Evolutionary conservation across 2,329 filamentous ascomycete species (phyloP).

Genomic region (Fusarium mundagurra): DNA sequence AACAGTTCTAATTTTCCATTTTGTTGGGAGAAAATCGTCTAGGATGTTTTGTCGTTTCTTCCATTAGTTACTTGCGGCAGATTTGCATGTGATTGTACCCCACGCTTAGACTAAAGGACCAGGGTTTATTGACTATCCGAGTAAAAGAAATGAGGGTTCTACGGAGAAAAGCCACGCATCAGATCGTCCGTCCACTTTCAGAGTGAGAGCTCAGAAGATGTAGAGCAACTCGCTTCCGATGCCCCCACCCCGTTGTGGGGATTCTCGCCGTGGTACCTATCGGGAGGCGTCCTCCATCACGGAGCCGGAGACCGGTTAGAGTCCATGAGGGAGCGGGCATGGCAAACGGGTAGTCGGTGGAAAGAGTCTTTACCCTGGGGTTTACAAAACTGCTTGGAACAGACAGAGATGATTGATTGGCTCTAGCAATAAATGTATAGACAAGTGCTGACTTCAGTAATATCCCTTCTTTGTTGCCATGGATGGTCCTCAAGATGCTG

Average conservation of each 20-base stretch:
- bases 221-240: constrained; percentile 29
- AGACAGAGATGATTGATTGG: neutral
- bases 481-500: neutral
- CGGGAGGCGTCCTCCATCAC: constrained; percentile 39
- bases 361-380: neutral
- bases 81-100: constrained; percentile 37
- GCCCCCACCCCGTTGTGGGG: constrained; percentile 39
- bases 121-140: constrained; percentile 3
- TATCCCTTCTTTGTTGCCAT: neutral
- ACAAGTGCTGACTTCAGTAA: neutral
- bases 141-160: constrained; percentile 19
- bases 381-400: neutral
- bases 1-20: neutral
- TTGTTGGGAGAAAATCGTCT: constrained; percentile 13
- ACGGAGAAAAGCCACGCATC: constrained; percentile 13
- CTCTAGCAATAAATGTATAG: neutral
- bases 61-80: neutral
- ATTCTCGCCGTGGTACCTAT: constrained; percentile 36
- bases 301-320: constrained; percentile 38
- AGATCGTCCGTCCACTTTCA: neutral
- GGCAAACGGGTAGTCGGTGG: constrained; percentile 32
- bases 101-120: constrained; percentile 19
- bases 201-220: neutral
- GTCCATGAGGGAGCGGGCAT: constrained; percentile 28
- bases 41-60: neutral